Conservation (phyloP, 768 basidiomycete genomes). For the Cystobasidium onofrii region DNA sequence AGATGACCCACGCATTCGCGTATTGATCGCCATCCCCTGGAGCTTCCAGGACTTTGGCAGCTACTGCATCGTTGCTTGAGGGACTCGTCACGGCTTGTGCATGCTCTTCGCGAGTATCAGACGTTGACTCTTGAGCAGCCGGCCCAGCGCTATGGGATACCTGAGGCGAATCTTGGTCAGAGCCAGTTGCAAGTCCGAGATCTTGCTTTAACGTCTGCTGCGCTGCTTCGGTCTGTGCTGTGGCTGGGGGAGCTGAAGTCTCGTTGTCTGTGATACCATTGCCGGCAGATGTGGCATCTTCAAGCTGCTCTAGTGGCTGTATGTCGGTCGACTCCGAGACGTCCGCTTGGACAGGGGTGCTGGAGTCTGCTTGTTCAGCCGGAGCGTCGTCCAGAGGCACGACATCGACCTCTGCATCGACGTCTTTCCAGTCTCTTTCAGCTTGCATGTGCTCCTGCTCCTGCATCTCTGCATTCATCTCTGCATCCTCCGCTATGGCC, state of each 20-base stretch:
- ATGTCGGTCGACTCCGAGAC: neutral
- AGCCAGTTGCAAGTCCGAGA: neutral
- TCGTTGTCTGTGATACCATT: constrained; percentile 4
- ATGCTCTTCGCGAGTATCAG: neutral
- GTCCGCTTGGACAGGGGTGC: neutral
- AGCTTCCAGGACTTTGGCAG: neutral
- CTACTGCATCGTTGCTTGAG: neutral
- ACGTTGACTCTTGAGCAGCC: neutral
- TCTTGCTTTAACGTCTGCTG: neutral
- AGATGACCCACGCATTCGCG: constrained; percentile 12
- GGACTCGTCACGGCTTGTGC: neutral
- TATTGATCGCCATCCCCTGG: neutral
- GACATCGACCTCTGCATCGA: neutral
- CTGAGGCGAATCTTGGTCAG: neutral
- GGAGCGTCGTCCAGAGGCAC: neutral
- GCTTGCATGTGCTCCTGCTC: constrained; percentile 9
- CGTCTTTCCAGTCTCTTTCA: constrained; percentile 21
- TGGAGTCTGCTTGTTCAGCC: neutral
- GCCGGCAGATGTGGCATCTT: neutral
- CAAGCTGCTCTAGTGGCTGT: neutral
- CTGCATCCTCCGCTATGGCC: constrained; percentile 9
- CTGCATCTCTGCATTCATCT: constrained; percentile 25
- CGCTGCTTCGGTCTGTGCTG: neutral
- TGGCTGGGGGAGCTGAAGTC: neutral
- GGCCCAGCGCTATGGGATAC: neutral